A percentile compares a stretch with the other conserved stretches of the same genome.
Evolutionary conservation across 2,329 filamentous ascomycete species (phyloP).

Genomic region (Nannizzia gypsea): DNA sequence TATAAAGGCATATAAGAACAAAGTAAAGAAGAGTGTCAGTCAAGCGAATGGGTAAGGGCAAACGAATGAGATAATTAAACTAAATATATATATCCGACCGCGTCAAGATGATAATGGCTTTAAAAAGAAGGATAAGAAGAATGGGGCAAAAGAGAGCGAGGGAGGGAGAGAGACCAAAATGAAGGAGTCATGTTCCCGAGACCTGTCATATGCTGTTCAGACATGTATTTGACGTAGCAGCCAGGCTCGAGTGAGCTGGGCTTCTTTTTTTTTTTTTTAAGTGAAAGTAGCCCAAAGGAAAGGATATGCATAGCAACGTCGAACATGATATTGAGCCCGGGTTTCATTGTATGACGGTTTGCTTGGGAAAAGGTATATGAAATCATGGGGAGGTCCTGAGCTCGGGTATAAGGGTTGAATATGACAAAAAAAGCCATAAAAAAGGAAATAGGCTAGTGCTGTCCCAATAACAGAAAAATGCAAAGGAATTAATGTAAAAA

Average conservation of each 20-base stretch:
- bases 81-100: not conserved
- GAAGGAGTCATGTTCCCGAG: not conserved
- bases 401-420: not conserved
- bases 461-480: no score
- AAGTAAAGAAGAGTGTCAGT: not conserved
- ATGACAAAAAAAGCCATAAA: not conserved
- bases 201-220: not conserved
- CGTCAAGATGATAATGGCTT: not conserved
- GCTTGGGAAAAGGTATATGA: not conserved
- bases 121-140: not conserved
- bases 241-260: not conserved
- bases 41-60: not conserved
- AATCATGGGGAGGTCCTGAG: not conserved
- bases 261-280: no score
- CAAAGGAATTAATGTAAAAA: not conserved
- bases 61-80: not conserved
- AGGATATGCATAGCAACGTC: not conserved
- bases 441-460: no score
- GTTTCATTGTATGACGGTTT: not conserved
- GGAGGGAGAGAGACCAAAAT: not conserved
- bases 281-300: not conserved
- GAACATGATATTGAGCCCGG: not conserved
- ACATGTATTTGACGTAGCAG: not conserved
- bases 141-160: not conserved
- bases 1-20: not conserved